Evolutionary conservation across 169 alveolate genomes (phyloP).

Genomic region (Plasmodium chabaudi): DNA sequence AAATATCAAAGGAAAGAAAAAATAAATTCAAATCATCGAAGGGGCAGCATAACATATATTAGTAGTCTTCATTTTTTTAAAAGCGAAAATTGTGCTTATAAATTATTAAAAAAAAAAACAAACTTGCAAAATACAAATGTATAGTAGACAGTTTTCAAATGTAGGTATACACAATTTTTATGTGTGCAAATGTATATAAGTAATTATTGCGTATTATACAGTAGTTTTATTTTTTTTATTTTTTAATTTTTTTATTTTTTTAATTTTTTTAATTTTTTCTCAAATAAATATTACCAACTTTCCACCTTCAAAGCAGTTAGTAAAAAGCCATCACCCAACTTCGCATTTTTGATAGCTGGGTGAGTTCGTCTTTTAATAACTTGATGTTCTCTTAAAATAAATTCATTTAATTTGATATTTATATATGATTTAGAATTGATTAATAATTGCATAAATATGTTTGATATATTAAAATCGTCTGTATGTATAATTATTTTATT

Average conservation of each 20-base stretch:
- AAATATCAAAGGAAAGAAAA: slow-evolving; percentile 64
- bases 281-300: not conserved
- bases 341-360: slow-evolving; percentile 56
- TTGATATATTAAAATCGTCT: slow-evolving; percentile 44
- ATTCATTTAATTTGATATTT: slow-evolving; percentile 50
- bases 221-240: not conserved
- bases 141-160: not conserved
- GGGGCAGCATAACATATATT: slow-evolving; percentile 70
- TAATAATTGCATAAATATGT: slow-evolving; percentile 27
- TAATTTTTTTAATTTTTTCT: too few species aligned
- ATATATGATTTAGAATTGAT: slow-evolving; percentile 29
- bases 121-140: not conserved
- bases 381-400: slow-evolving; percentile 53
- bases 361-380: slow-evolving; percentile 61
- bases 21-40: slow-evolving; percentile 69
- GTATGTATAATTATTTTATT: slow-evolving; percentile 64
- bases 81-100: not conserved
- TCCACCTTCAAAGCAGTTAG: slow-evolving; percentile 58
- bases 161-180: not conserved
- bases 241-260: not conserved
- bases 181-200: not conserved
- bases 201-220: not conserved
- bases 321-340: slow-evolving; percentile 53
- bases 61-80: not conserved
- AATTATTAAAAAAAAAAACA: not conserved